Evolutionary conservation across 129 eudicot species (phyloP).

Genomic region (Calendula officinalis): DNA sequence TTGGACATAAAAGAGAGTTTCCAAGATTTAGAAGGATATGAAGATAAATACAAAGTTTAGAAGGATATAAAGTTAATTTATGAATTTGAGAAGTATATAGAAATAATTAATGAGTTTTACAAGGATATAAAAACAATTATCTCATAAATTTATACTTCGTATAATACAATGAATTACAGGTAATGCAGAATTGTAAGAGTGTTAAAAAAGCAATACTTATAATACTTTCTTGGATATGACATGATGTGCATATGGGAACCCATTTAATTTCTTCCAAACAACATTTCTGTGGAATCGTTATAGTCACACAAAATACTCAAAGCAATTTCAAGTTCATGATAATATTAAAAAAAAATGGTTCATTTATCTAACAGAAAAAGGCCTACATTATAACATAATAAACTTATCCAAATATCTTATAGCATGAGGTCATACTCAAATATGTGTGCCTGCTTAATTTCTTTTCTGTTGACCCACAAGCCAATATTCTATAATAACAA

Average conservation of each 20-base stretch:
- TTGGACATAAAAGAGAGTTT: too few species aligned
- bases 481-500: not conserved
- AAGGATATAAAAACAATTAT: too few species aligned
- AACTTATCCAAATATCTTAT: not conserved
- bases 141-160: too few species aligned
- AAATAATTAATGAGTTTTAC: too few species aligned
- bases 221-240: not conserved
- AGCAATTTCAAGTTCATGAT: not conserved
- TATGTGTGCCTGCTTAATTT: not conserved
- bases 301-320: not conserved
- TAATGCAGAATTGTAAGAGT: too few species aligned
- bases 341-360: not conserved
- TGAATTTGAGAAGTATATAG: too few species aligned
- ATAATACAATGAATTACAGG: too few species aligned
- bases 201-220: too few species aligned
- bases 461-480: not conserved
- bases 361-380: not conserved
- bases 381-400: not conserved
- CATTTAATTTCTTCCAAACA: conserved; percentile 3
- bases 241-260: conserved; percentile 11
- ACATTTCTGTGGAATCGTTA: not conserved
- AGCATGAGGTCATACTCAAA: not conserved
- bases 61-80: too few species aligned
- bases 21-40: too few species aligned
- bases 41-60: too few species aligned